Evolutionary conservation across 1,139 yeast species (phyloP), one percentile per base, ranked within the genome.

Genomic region (Schizosaccharomyces versatilis): DNA sequence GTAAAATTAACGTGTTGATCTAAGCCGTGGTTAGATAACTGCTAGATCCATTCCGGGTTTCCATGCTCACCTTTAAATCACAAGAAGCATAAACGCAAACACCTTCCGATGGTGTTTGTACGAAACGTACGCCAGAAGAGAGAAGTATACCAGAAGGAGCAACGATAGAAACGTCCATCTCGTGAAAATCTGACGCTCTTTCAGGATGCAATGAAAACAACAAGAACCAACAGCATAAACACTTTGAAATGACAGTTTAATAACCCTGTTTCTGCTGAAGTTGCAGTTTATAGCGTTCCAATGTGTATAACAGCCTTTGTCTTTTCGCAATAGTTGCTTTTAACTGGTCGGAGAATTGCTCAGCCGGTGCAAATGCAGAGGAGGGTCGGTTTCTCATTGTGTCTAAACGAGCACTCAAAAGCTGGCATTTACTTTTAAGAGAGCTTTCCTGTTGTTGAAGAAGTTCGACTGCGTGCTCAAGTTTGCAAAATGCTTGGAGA

Each of bases 201-300:
- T 24, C 2, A 24, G 5, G 32, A 3, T 24, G 5, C 32, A 24
- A 2, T 24, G 2, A 24, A 24, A 3, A 24, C 32, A 24, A 5
- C 5, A 24, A 24, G n/a, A 24, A 3, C 5, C 5, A 3, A 24
- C 32, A 3, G 32, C 32, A 24, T 24, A 24, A 24, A 24, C 32
- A 39, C 12, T 12, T 17, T 10, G 12, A 9, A 5, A 9, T 36
- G 14, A 6, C 38, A 8, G 19, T 9, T 44, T 44, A 44, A 32
- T 44, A 32, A 17, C 49, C 49, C 32, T 36, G 49, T 44, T 44
- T 44, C n/a, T 44, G 49, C 12, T 32, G 49, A 14, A 44, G 49
- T 2, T 44, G 49, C 12, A 44, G 32, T n/a, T 19, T 32, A 36
- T 44, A 44, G 19, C 49, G 19, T 44, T 44, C 49, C 19, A 44